Base-by-base conservation (phyloP, 2,329 filamentous ascomycete genomes). In the Trichoderma semiorbis region DNA sequence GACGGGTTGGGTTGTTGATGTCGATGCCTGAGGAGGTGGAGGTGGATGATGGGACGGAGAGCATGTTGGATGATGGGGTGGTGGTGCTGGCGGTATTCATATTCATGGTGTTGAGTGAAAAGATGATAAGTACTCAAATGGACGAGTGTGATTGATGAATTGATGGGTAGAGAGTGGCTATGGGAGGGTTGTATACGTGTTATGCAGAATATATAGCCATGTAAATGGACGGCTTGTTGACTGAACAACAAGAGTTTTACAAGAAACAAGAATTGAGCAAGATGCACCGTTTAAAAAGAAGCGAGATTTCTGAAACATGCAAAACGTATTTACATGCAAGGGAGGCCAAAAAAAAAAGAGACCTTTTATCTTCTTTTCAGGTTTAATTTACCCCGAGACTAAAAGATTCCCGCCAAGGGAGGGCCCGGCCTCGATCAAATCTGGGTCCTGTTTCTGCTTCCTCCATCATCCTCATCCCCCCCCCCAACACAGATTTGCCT, bases 1-100 rank as follows among this genome's bases (percentile, higher is more conserved):
- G 86, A 21, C 86, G 84, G 43, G 74, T 74, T 30, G 79, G 78
- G 8, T 36, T 32, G n/a, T 36, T 32, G 24, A 43, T 12, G 18
- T 47, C 47, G 24, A 43, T 18, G 18, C 32, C 39, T 30, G 73
- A 28, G 61, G 68, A 32, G 26, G 57, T 36, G 14, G 55, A 18
- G 24, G 57, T 21, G 57, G 57, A 60, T 5, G 57, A 60, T 32
- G 57, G 70, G 28, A 69, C 28, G 43, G 70, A 65, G 36, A 69
- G 53, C 55, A 70, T 30, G 63, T 47, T 62, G 58, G 69, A 30
- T 24, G 69, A 34, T 7, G 55, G 0, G 18, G 69, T 12, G 30
- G 55, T n/a, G 14, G 63, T 43, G 39, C 53, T 30, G 24, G 47
- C 12, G 58, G 50, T 39, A n/a, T 28, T 66, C 28, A 53, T 39